Percentiles rank a stretch among this genome's conserved stretches.
phyloP scores from a whole-genome alignment of 2,329 filamentous ascomycete species.

The Aspergillus floridensis region DNA sequence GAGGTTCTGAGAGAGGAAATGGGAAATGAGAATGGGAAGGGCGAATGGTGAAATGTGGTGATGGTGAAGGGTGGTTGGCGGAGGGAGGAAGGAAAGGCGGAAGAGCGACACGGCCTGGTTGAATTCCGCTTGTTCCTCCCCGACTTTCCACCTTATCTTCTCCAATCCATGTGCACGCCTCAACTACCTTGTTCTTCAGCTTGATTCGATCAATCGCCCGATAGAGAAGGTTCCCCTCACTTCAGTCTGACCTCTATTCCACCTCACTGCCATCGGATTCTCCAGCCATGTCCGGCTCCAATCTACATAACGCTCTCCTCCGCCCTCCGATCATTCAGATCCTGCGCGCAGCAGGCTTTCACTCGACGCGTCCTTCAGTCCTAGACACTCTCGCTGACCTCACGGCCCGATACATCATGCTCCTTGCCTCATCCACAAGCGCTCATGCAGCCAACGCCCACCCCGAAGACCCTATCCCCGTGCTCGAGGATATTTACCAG shows the following conservation, averaged over 20 bases:
- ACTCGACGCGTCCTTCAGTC: constrained; percentile 74
- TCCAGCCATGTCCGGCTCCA: constrained; percentile 45
- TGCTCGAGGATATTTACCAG: constrained; percentile 76
- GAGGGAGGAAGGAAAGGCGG: constrained; percentile 8
- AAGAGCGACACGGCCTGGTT: constrained; percentile 7
- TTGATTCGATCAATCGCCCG: not conserved
- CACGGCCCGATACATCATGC: constrained; percentile 72
- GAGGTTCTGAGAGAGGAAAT: not conserved
- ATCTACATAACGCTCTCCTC: constrained; percentile 72
- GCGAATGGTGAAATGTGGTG: not conserved
- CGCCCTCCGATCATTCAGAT: constrained; percentile 87
- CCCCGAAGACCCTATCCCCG: constrained; percentile 59
- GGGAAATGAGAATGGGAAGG: not conserved
- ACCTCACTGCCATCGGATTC: not conserved
- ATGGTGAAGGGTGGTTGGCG: not conserved
- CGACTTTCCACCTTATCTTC: not conserved
- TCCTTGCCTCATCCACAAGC: constrained; percentile 71
- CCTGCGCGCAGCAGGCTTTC: constrained; percentile 86
- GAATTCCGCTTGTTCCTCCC: constrained; percentile 6
- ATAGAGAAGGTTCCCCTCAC: not conserved
- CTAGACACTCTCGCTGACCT: constrained; percentile 87
- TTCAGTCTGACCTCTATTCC: not conserved
- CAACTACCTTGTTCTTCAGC: not conserved
- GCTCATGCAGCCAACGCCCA: constrained; percentile 69
- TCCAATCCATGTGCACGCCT: not conserved